Evolutionary conservation across 2,329 filamentous ascomycete species (phyloP).

Genomic region (Epichloe coenophiala): DNA sequence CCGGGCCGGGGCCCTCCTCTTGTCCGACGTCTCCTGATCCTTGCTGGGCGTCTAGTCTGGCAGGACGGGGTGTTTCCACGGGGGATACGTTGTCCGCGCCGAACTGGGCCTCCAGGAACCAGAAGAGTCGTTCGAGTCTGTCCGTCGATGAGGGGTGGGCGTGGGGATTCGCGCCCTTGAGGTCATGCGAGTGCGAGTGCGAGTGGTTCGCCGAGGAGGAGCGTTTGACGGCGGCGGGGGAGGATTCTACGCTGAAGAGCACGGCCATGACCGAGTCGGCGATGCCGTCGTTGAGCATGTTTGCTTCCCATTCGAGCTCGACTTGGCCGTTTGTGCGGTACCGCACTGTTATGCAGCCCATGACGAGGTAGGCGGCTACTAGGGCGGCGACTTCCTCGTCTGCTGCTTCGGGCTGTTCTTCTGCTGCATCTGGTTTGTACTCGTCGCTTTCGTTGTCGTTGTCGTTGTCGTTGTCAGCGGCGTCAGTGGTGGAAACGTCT

Average conservation of each 20-base stretch:
- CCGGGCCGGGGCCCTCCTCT: not conserved
- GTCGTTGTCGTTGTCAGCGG: constrained; percentile 11
- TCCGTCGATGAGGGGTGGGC: constrained; percentile 58
- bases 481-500: not conserved
- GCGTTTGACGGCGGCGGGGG: constrained; percentile 79
- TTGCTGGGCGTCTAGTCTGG: not conserved
- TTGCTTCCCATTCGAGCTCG: constrained; percentile 93
- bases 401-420: constrained; percentile 35
- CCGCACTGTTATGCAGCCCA: constrained; percentile 80
- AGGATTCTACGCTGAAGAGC: constrained; percentile 82
- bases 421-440: constrained; percentile 7
- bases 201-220: constrained; percentile 16
- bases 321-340: constrained; percentile 67
- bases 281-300: constrained; percentile 93
- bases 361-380: constrained; percentile 53
- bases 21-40: not conserved
- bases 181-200: constrained; percentile 26
- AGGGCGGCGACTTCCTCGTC: constrained; percentile 49
- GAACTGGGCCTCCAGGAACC: constrained; percentile 96
- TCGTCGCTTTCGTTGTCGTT: constrained; percentile 18
- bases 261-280: constrained; percentile 96
- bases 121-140: constrained; percentile 71
- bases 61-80: constrained; percentile 42
- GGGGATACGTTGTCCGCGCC: constrained; percentile 73
- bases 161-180: constrained; percentile 49